These are phyloP conservation scores for Skeletonema tropicum DNA, from an alignment of 108 stramenopile genomes.

Conservation along the genomic window DNA sequence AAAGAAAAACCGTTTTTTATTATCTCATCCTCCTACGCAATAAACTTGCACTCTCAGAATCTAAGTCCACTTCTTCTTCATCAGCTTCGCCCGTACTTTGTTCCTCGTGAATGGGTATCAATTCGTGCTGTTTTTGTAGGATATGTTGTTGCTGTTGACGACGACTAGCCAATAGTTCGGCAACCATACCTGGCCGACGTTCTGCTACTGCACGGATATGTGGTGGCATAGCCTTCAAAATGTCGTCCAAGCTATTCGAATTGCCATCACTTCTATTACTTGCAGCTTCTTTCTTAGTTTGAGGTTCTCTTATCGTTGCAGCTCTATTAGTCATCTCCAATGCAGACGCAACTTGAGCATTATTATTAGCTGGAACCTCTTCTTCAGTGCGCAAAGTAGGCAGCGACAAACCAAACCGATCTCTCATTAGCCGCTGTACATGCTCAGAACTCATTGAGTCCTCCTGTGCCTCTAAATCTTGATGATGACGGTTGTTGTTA, in stretches of 20 bases:
- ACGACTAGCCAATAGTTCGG: conserved; percentile 29
- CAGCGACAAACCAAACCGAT: conserved; percentile 60
- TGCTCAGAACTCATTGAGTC: conserved; percentile 11
- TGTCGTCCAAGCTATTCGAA: not conserved
- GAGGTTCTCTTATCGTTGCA: not conserved
- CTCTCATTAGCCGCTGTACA: conserved; percentile 57
- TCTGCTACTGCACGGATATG: conserved; percentile 59
- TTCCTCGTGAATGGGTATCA: not conserved
- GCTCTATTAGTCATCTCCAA: not conserved
- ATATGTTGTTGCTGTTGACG: not conserved
- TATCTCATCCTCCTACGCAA: conserved; percentile 12
- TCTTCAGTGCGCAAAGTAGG: conserved; percentile 31
- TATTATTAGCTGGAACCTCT: not conserved
- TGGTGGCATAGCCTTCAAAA: conserved; percentile 60
- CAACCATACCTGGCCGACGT: conserved; percentile 57
- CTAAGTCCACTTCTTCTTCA: conserved; percentile 11
- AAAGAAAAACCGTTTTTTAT: not conserved
- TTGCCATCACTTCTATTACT: not conserved
- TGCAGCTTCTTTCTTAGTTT: not conserved
- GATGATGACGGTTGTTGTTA: not conserved
- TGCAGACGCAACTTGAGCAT: not conserved
- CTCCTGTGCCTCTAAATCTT: not conserved
- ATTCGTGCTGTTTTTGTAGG: not conserved
- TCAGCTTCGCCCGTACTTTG: not conserved
- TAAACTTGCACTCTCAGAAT: conserved; percentile 34